phyloP scores from a whole-genome alignment of 1,284 basidiomycete species.

The Pyrrhoderma lamaoense region DNA sequence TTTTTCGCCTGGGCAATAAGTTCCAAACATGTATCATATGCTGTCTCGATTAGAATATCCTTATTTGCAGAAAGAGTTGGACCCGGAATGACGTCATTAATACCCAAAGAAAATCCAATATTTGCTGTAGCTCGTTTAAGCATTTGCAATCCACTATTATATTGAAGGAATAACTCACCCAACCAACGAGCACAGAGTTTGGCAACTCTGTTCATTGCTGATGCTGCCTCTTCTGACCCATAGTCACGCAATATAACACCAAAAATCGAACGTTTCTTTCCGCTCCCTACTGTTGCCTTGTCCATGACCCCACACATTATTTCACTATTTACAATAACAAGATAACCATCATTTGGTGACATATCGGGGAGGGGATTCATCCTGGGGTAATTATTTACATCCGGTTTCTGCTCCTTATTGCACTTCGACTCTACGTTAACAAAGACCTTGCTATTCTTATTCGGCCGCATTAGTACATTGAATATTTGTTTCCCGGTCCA shows the following conservation, averaged over 20 bases:
- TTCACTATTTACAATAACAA: conserved; percentile 96
- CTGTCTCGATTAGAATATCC: conserved; percentile 80
- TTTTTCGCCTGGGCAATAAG: conserved; percentile 88
- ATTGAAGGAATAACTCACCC: conserved; percentile 40
- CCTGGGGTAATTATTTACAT: conserved; percentile 50
- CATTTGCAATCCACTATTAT: not conserved
- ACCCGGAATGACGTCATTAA: conserved; percentile 98
- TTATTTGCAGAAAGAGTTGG: conserved; percentile 76
- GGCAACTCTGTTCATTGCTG: conserved; percentile 94
- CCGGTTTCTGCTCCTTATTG: conserved; percentile 85
- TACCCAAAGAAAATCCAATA: conserved; percentile 96
- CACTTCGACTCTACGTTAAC: conserved; percentile 98
- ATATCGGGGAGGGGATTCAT: conserved; percentile 73
- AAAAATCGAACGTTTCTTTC: conserved; percentile 99
- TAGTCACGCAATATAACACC: conserved; percentile 98
- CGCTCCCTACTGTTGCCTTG: conserved; percentile 96
- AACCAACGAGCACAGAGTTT: conserved; percentile 95
- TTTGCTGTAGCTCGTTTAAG: conserved; percentile 54
- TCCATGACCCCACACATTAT: conserved; percentile 99
- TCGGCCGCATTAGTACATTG: conserved; percentile 94
- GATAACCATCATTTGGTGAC: conserved; percentile 96
- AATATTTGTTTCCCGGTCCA: conserved; percentile 99
- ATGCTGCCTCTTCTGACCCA: conserved; percentile 89
- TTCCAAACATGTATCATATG: conserved; percentile 84
- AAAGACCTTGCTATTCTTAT: conserved; percentile 73